phyloP scores from a whole-genome alignment of 106 monocot genomes.

The Gastrodia elata region DNA sequence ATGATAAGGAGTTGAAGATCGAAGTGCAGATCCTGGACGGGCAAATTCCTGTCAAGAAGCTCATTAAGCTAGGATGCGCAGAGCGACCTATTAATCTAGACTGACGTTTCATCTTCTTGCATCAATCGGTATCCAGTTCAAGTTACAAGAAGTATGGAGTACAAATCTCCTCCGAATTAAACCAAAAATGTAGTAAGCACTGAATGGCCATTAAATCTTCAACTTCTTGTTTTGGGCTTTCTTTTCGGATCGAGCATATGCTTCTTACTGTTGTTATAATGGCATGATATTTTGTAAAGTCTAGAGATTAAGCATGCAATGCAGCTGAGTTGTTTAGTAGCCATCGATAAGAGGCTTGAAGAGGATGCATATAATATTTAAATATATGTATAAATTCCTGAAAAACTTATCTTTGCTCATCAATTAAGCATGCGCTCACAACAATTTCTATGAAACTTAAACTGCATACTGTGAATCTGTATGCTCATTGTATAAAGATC shows the following conservation, averaged over 20 bases:
- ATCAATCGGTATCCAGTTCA: background rate
- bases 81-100: conserved; percentile 12
- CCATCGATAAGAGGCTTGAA: no score
- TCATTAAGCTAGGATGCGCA: conserved; percentile 1
- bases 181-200: no score
- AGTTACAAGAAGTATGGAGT: no score
- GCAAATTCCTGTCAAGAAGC: conserved; percentile 12
- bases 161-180: no score
- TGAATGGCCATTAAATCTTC: no score
- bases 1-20: conserved; percentile 23
- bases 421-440: background rate
- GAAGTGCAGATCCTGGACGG: conserved; percentile 37
- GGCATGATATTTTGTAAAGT: background rate
- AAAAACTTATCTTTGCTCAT: background rate
- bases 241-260: no score
- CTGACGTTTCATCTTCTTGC: background rate
- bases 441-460: background rate
- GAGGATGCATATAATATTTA: background rate
- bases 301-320: background rate
- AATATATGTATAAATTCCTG: background rate
- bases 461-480: background rate
- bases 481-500: no score
- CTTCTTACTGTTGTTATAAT: background rate
- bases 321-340: background rate
- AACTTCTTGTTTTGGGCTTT: no score